These are phyloP conservation scores for Neophaeococcomyces mojaviensis DNA, from an alignment of 2,329 filamentous ascomycete genomes.

Conservation along the genomic window DNA sequence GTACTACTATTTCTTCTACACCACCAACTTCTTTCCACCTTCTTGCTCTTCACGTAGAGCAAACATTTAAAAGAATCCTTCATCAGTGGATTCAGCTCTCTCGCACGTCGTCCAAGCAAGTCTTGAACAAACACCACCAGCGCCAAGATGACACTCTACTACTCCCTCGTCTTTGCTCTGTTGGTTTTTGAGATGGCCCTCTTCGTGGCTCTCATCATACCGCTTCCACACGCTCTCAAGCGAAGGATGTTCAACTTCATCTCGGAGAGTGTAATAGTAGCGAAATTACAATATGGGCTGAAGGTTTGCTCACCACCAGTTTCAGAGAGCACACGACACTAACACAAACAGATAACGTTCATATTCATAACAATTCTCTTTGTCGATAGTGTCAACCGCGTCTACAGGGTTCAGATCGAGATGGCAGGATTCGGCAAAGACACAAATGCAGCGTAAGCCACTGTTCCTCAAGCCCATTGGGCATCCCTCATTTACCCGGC, in stretches of 20 bases:
- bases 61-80: no score
- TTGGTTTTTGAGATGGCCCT: conserved; percentile 44
- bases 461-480: neutral
- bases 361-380: conserved; percentile 99
- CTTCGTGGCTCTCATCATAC: conserved; percentile 53
- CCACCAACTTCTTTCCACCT: neutral
- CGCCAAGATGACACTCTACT: conserved; percentile 59
- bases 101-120: neutral
- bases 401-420: conserved; percentile 94
- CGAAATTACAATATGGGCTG: conserved; percentile 92
- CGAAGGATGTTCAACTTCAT: conserved; percentile 93
- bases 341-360: conserved; percentile 67
- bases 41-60: neutral
- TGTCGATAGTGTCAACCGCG: conserved; percentile 89
- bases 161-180: conserved; percentile 40
- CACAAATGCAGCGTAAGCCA: conserved; percentile 44
- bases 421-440: conserved; percentile 65
- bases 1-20: neutral
- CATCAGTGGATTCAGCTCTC: no score
- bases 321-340: conserved; percentile 9
- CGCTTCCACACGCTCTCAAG: conserved; percentile 78
- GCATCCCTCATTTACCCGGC: conserved; percentile 3
- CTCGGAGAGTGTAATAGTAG: conserved; percentile 75
- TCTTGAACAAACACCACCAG: conserved; percentile 6
- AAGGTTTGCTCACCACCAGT: conserved; percentile 49